Conservation (phyloP, 2,329 filamentous ascomycete species). For the Ceratocystis cacaofunesta region DNA sequence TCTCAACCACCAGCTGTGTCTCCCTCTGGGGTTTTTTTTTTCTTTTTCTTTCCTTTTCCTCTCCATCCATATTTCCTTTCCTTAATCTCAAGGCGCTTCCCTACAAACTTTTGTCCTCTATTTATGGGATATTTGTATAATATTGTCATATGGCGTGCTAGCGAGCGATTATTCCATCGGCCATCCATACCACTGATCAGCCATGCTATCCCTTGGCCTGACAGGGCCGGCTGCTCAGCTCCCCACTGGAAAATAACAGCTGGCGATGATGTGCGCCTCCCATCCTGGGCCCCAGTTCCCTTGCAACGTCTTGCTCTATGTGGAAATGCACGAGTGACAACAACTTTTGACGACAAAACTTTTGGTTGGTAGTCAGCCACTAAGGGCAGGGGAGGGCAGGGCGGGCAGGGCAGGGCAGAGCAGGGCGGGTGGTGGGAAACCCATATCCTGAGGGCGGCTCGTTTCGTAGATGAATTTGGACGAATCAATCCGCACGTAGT, state of each 20-base stretch:
- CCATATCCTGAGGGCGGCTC: not conserved
- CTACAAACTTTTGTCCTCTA: not conserved
- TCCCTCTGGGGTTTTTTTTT: not conserved
- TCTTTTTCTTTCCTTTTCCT: not conserved
- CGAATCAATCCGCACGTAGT: not conserved
- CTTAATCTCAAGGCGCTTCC: not conserved
- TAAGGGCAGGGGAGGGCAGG: too few relatives aligned
- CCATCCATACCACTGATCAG: constrained; percentile 8
- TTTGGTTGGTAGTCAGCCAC: too few relatives aligned
- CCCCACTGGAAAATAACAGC: not conserved
- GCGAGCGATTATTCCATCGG: constrained; percentile 5
- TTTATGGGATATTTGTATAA: not conserved
- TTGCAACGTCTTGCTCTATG: not conserved
- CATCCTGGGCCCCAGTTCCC: not conserved
- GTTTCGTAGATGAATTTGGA: not conserved
- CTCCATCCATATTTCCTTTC: too few relatives aligned
- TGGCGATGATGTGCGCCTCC: not conserved
- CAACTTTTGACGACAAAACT: not conserved
- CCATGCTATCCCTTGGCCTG: not conserved
- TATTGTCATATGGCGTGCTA: not conserved
- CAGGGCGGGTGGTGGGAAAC: too few relatives aligned
- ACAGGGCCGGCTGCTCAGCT: not conserved
- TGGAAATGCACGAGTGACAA: not conserved
- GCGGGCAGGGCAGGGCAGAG: too few relatives aligned
- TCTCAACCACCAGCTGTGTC: not conserved